These are phyloP conservation scores for Kwoniella shandongensis DNA, from an alignment of 768 basidiomycete genomes.

Conservation along the genomic window DNA sequence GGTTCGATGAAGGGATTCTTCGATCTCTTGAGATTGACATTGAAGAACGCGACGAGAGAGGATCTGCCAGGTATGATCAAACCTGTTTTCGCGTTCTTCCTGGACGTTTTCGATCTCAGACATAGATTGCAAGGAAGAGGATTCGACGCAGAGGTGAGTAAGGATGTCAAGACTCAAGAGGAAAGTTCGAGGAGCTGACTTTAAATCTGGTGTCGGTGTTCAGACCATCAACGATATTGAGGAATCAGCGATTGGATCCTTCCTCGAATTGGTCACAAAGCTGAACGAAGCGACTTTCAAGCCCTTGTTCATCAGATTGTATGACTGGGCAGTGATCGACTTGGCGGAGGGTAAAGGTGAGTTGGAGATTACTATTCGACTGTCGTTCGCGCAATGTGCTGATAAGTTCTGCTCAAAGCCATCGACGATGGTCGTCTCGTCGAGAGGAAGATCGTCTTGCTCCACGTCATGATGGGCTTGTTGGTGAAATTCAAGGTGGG, in stretches of 20 bases:
- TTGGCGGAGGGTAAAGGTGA: conserved; percentile 55
- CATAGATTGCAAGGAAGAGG: conserved; percentile 41
- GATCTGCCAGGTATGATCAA: conserved; percentile 69
- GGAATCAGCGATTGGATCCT: conserved; percentile 63
- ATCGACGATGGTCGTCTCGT: conserved; percentile 49
- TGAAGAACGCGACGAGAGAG: conserved; percentile 66
- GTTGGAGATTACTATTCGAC: conserved; percentile 1
- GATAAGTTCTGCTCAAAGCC: conserved; percentile 6
- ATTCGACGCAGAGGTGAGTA: conserved; percentile 37
- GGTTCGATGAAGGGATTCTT: conserved; percentile 62
- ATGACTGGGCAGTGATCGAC: conserved; percentile 85
- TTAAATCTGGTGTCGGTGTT: not conserved
- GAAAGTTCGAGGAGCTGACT: not conserved
- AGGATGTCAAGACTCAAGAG: too few species aligned
- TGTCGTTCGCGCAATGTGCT: not conserved
- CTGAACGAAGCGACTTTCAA: conserved; percentile 88
- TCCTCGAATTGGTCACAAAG: conserved; percentile 85
- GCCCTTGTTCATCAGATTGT: conserved; percentile 83
- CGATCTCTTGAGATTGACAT: conserved; percentile 64
- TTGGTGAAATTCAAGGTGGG: conserved; percentile 85
- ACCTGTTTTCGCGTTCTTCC: conserved; percentile 70
- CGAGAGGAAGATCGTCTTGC: conserved; percentile 68
- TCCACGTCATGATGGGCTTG: conserved; percentile 68
- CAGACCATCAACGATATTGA: conserved; percentile 48
- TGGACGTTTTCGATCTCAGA: conserved; percentile 70